Percentiles rank a stretch among this genome's conserved stretches.
Conservation (phyloP, 208 protist genomes). For the Porcisia deanei region DNA sequence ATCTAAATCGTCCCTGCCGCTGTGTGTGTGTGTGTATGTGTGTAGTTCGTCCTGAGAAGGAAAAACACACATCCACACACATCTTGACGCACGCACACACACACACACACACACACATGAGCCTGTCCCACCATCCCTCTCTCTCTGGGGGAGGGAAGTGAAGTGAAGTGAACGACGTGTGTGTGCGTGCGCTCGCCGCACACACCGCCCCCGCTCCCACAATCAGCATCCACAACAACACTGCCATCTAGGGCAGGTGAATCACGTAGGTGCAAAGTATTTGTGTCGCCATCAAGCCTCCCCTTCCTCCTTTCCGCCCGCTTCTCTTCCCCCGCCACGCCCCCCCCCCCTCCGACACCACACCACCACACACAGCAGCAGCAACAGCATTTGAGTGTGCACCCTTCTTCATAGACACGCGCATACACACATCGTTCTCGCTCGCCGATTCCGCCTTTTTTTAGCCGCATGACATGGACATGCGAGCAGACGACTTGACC, state of each 20-base stretch:
- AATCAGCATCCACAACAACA: background rate
- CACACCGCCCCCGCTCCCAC: background rate
- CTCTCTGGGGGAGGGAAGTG: no score
- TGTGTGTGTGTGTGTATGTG: background rate
- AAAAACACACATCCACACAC: no score
- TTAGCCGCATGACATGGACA: background rate
- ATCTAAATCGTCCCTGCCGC: background rate
- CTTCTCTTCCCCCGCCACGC: no score
- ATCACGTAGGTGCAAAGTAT: background rate
- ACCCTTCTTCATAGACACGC: background rate
- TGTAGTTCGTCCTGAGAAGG: no score
- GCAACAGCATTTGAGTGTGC: background rate
- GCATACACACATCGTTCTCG: background rate
- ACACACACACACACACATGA: no score
- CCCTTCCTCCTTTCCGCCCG: background rate
- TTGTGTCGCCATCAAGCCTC: background rate
- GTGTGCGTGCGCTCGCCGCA: background rate
- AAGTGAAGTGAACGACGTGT: background rate
- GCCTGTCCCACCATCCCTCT: no score
- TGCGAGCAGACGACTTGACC: background rate
- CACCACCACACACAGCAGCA: background rate
- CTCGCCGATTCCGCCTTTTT: background rate
- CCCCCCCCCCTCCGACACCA: no score
- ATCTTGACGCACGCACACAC: no score
- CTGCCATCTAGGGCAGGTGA: background rate